Evolutionary conservation across 257 asterid species (phyloP).

Genomic region (Petrea volubilis): DNA sequence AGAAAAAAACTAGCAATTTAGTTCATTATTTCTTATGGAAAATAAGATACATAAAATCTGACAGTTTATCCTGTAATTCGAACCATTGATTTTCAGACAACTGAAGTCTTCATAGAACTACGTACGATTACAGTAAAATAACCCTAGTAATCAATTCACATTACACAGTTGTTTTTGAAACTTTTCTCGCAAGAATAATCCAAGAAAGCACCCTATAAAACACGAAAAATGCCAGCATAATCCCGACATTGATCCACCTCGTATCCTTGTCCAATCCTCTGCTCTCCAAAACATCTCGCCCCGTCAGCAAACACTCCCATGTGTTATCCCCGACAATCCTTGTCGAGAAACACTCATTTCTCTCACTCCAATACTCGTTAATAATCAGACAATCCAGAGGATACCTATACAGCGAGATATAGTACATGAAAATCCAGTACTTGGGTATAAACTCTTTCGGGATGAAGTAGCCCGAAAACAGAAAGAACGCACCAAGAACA

Average conservation of each 20-base stretch:
- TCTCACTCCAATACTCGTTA: constrained; percentile 78
- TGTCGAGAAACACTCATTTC: constrained; percentile 59
- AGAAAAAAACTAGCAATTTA: too few species aligned
- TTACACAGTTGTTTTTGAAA: constrained; percentile 63
- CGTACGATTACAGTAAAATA: not conserved
- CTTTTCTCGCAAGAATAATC: constrained; percentile 68
- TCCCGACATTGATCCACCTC: constrained; percentile 74
- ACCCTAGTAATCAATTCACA: not conserved
- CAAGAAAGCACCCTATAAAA: constrained; percentile 71
- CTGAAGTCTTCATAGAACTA: not conserved
- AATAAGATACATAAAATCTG: too few species aligned
- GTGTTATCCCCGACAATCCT: constrained; percentile 18
- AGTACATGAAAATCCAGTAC: constrained; percentile 89
- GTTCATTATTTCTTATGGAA: too few species aligned
- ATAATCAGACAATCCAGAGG: constrained; percentile 71
- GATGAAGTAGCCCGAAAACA: constrained; percentile 85
- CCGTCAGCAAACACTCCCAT: constrained; percentile 60
- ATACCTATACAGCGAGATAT: constrained; percentile 81
- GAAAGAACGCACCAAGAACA: constrained; percentile 84
- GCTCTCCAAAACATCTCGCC: constrained; percentile 71
- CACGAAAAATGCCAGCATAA: constrained; percentile 71
- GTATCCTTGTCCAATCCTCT: constrained; percentile 70
- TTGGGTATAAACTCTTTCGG: constrained; percentile 79
- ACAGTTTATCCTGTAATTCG: too few species aligned
- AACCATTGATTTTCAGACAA: not conserved